Conservation (phyloP, 345 rosid species). For the Aquilaria malaccensis region DNA sequence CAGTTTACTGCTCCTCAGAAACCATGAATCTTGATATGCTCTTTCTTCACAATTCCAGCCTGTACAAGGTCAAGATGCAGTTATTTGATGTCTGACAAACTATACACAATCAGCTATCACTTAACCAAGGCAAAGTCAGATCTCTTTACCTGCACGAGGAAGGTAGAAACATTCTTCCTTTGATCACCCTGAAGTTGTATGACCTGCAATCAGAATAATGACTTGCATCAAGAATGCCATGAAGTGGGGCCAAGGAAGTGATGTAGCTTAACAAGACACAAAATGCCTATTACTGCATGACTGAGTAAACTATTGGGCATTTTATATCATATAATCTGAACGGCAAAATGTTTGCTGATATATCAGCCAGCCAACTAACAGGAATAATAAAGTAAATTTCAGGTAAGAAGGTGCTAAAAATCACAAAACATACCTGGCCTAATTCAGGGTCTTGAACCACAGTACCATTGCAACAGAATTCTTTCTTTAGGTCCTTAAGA, state of each 20-base stretch:
- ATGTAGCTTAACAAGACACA: background rate
- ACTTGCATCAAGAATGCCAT: background rate
- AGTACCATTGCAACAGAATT: slow-evolving; percentile 55
- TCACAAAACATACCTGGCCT: slow-evolving; percentile 34
- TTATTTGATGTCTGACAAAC: background rate
- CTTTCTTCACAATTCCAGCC: slow-evolving; percentile 4
- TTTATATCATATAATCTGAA: background rate
- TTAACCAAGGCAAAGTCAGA: background rate
- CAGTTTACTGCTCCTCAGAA: slow-evolving; percentile 5
- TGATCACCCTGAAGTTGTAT: slow-evolving; percentile 34
- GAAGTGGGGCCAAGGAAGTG: background rate
- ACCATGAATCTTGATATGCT: slow-evolving; percentile 5
- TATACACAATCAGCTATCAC: background rate
- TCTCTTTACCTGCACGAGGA: slow-evolving; percentile 29
- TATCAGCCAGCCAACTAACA: too few relatives aligned
- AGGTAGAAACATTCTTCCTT: slow-evolving; percentile 29
- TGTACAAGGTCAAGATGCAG: background rate
- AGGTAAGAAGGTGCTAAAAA: background rate
- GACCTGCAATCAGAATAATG: slow-evolving; percentile 12
- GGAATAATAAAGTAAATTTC: background rate
- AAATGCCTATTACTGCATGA: background rate
- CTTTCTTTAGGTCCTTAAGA: slow-evolving; percentile 55
- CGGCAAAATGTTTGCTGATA: background rate
- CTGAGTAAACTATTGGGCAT: background rate
- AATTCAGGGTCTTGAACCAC: slow-evolving; percentile 54